Evolutionary conservation across 1,284 basidiomycete species (phyloP).

Genomic region (Gomphus bonarii): DNA sequence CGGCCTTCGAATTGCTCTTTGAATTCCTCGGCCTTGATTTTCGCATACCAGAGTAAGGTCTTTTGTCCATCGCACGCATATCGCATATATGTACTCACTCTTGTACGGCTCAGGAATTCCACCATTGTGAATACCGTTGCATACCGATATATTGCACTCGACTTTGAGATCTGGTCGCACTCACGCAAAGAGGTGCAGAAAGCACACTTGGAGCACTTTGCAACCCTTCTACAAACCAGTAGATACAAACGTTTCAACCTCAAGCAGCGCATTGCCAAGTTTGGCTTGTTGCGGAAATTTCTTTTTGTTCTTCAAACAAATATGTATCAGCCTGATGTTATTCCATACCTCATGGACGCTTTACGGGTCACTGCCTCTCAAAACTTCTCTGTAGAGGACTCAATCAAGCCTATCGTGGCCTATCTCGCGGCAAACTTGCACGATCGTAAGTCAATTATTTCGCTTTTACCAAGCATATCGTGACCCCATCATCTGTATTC

Average conservation of each 20-base stretch:
- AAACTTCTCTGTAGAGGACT: slow-evolving; percentile 57
- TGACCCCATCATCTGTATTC: no score
- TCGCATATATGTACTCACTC: not conserved
- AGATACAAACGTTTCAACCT: slow-evolving; percentile 67
- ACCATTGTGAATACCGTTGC: slow-evolving; percentile 76
- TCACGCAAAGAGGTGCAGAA: slow-evolving; percentile 61
- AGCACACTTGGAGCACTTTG: slow-evolving; percentile 75
- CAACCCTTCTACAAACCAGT: slow-evolving; percentile 60
- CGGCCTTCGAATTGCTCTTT: slow-evolving; percentile 69
- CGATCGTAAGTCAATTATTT: slow-evolving; percentile 44
- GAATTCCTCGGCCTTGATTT: slow-evolving; percentile 80
- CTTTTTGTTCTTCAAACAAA: slow-evolving; percentile 74
- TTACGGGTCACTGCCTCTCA: slow-evolving; percentile 47
- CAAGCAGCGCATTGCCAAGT: slow-evolving; percentile 57
- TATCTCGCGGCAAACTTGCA: slow-evolving; percentile 81
- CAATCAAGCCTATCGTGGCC: slow-evolving; percentile 77
- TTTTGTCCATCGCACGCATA: not conserved
- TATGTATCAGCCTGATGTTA: slow-evolving; percentile 52
- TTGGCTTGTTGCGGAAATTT: slow-evolving; percentile 65
- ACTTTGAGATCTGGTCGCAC: slow-evolving; percentile 84
- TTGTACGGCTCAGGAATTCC: slow-evolving; percentile 44
- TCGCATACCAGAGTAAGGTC: slow-evolving; percentile 62
- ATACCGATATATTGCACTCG: slow-evolving; percentile 76
- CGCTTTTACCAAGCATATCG: no score
- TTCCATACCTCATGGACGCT: slow-evolving; percentile 48